Conservation (phyloP, 768 basidiomycete species). For the Crucibulum laeve region DNA sequence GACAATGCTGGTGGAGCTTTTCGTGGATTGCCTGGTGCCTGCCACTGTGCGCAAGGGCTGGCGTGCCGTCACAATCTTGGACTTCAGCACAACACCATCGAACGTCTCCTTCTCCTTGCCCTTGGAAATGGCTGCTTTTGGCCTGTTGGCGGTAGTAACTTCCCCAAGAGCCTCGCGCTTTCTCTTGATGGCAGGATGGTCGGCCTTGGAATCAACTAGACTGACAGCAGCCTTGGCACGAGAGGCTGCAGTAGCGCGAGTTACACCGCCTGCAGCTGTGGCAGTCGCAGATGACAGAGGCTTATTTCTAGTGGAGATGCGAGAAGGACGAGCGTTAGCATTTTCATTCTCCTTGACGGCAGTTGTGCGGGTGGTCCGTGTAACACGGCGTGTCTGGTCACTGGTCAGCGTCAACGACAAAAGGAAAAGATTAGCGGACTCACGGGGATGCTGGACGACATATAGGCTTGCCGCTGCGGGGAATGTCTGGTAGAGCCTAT, state of each 20-base stretch:
- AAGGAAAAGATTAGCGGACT: slow-evolving; percentile 13
- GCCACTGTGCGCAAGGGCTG: slow-evolving; percentile 55
- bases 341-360: slow-evolving; percentile 72
- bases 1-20: slow-evolving; percentile 16
- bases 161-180: slow-evolving; percentile 81
- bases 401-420: slow-evolving; percentile 3
- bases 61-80: slow-evolving; percentile 38
- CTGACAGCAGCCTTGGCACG: slow-evolving; percentile 42
- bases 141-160: slow-evolving; percentile 55
- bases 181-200: slow-evolving; percentile 57
- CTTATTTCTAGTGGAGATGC: slow-evolving; percentile 62
- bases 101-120: slow-evolving; percentile 64
- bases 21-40: slow-evolving; percentile 34
- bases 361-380: slow-evolving; percentile 43
- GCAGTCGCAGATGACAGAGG: slow-evolving; percentile 38
- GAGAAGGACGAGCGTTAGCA: slow-evolving; percentile 59
- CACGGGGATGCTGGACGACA: slow-evolving; percentile 48
- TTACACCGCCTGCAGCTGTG: slow-evolving; percentile 34
- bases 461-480: slow-evolving; percentile 19
- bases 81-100: slow-evolving; percentile 62
- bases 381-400: slow-evolving; percentile 67
- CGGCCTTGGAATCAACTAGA: slow-evolving; percentile 35
- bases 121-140: slow-evolving; percentile 32
- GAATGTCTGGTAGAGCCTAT: slow-evolving; percentile 14
- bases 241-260: slow-evolving; percentile 51